Evolutionary conservation across 2,329 filamentous ascomycete genomes (phyloP), one percentile per base, ranked within the genome.

Genomic region (Bipolaris victoriae): DNA sequence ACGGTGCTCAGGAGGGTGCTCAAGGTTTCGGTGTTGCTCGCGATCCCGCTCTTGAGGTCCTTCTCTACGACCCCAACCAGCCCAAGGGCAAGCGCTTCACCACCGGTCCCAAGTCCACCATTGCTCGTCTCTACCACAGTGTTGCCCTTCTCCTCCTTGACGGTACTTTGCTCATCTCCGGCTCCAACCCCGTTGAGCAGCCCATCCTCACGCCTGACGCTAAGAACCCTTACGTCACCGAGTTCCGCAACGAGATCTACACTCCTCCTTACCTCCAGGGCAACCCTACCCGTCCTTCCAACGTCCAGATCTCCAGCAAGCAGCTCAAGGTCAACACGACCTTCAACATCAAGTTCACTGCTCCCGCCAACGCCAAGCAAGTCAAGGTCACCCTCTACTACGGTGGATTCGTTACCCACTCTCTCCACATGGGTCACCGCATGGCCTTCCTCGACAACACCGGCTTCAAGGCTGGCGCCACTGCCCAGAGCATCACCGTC

Each of bases 171-270:
- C 78, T 88, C 70, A 76, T 88, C 52, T 80, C 84, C 20, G 85
- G 86, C 31, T 86, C 83, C 50, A 87, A 87, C 69, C 86, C 86
- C 1, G 82, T 86, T 26, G 80, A 87, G 65, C 81, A 83, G 78
- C 84, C 84, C 15, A 72, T 84, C 33, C 78, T 85, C 10, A 66
- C 74, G 13, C 64, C 82, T 7, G 73, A 78, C 51, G 71, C 77
- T 0, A 65, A 78, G 51, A 72, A 82, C 55, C 82, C 81, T 9
- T 88, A 78, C 68, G 77, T 81, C 16, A 88, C 84, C 1, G 85
- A 88, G 60, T 87, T 86, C 76, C 81, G 84, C 35, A 83, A 87
- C 41, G 86, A 88, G 69, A 83, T 82, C 52, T 88, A 85, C 68
- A 84, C 83, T 26, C 86, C 86, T 39, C 84, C 84, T 3, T 88